These are phyloP conservation scores for Backusella sp. DNA, from an alignment of 192 early-diverging fungal genomes.

Conservation along the genomic window DNA sequence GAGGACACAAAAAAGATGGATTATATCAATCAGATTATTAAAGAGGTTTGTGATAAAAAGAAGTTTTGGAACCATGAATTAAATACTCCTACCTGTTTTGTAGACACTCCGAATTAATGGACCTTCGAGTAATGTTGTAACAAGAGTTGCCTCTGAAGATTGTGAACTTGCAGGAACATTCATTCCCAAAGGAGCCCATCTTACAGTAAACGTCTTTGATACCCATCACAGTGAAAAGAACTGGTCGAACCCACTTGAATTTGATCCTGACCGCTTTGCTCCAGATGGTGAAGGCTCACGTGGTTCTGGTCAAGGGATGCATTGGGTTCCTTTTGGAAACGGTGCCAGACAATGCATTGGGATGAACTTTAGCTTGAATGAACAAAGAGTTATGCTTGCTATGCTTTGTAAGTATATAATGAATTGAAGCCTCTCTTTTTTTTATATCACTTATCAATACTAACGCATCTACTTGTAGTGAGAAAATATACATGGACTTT, in stretches of 20 bases:
- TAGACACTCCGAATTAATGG: not conserved
- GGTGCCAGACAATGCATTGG: conserved; percentile 59
- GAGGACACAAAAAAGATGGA: conserved; percentile 7
- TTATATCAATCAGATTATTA: conserved; percentile 19
- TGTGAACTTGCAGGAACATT: not conserved
- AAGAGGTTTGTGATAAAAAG: conserved; percentile 4
- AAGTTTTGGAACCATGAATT: no score
- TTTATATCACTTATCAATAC: not conserved
- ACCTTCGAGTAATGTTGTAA: not conserved
- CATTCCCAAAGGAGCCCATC: conserved; percentile 19
- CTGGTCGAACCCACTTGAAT: conserved; percentile 17
- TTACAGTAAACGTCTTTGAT: conserved; percentile 15
- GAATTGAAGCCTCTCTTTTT: no score
- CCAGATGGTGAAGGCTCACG: no score
- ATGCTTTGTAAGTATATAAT: conserved; percentile 33
- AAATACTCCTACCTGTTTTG: no score
- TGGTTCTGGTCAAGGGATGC: conserved; percentile 19
- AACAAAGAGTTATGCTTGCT: conserved; percentile 51
- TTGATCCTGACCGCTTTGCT: conserved; percentile 26
- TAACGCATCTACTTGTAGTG: conserved; percentile 22
- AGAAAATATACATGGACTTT: conserved; percentile 25
- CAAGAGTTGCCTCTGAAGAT: not conserved
- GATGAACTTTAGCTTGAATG: conserved; percentile 57
- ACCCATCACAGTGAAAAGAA: conserved; percentile 11
- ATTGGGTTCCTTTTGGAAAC: conserved; percentile 56